Percentiles rank a stretch among this genome's conserved stretches.
Conservation (phyloP, 2,329 filamentous ascomycete genomes). For the Cylindrodendrum hubeiense region DNA sequence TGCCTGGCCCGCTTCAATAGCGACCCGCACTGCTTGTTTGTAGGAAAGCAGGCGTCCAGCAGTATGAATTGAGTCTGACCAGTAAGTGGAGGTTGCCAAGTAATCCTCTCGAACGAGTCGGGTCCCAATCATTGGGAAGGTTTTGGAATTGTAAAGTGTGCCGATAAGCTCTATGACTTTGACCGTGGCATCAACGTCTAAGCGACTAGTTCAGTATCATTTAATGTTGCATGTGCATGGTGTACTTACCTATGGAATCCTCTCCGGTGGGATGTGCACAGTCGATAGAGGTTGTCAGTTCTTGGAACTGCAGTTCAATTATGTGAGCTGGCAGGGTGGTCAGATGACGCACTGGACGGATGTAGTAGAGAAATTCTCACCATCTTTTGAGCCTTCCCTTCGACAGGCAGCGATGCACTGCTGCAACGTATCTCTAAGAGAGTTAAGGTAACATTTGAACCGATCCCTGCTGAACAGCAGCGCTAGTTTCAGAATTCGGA, state of each 20-base stretch:
- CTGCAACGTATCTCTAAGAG: not conserved
- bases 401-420: not conserved
- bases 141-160: not conserved
- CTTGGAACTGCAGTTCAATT: too few relatives aligned
- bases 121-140: not conserved
- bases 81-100: not conserved
- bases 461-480: not conserved
- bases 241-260: too few relatives aligned
- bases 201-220: too few relatives aligned
- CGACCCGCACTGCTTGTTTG: not conserved
- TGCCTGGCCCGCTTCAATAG: not conserved
- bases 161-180: not conserved
- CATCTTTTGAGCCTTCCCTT: not conserved
- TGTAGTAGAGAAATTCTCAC: too few relatives aligned
- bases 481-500: not conserved
- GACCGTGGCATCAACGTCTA: not conserved
- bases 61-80: constrained; percentile 11
- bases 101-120: constrained; percentile 8
- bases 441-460: constrained; percentile 1
- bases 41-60: constrained; percentile 20
- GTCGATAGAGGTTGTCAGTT: too few relatives aligned
- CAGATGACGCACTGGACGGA: too few relatives aligned
- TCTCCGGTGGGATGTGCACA: too few relatives aligned
- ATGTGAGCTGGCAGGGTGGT: too few relatives aligned
- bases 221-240: too few relatives aligned